Percentiles rank a stretch among this genome's conserved stretches.
Conservation (phyloP, 257 asterid species). For the Nicotiana attenuata region DNA sequence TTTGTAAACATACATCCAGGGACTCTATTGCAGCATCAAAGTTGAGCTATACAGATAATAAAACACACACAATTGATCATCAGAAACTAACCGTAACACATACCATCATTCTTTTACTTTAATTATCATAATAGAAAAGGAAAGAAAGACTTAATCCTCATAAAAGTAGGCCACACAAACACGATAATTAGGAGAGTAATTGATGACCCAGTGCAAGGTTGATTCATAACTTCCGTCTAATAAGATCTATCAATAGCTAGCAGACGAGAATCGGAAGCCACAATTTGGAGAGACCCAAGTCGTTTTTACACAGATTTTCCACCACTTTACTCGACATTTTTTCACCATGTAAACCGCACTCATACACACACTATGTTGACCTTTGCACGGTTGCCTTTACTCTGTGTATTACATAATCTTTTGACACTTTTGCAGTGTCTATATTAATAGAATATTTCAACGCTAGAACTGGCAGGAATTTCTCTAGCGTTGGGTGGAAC, state of each 20-base stretch:
- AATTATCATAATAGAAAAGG: background rate
- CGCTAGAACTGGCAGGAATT: no score
- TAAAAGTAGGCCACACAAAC: constrained; percentile 75
- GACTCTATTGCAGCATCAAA: constrained; percentile 72
- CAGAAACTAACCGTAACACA: no score
- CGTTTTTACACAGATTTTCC: no score
- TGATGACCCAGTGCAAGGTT: constrained; percentile 70
- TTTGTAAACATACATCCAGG: constrained; percentile 47
- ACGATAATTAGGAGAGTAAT: constrained; percentile 52
- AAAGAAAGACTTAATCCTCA: constrained; percentile 41
- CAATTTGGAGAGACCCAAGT: no score
- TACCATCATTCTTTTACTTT: background rate
- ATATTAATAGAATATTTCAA: no score
- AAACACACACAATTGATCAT: background rate
- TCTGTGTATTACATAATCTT: no score
- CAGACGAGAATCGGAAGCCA: background rate
- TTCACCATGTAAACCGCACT: no score
- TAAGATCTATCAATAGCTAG: constrained; percentile 35
- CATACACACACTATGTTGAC: no score
- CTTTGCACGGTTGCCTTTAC: no score
- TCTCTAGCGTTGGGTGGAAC: no score
- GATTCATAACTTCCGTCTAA: constrained; percentile 75
- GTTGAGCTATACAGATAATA: constrained; percentile 45
- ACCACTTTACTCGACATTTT: no score
- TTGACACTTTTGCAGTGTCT: no score